Evolutionary conservation across 805 yeast species (phyloP).

Genomic region (Hermanozyma aechmeae): DNA sequence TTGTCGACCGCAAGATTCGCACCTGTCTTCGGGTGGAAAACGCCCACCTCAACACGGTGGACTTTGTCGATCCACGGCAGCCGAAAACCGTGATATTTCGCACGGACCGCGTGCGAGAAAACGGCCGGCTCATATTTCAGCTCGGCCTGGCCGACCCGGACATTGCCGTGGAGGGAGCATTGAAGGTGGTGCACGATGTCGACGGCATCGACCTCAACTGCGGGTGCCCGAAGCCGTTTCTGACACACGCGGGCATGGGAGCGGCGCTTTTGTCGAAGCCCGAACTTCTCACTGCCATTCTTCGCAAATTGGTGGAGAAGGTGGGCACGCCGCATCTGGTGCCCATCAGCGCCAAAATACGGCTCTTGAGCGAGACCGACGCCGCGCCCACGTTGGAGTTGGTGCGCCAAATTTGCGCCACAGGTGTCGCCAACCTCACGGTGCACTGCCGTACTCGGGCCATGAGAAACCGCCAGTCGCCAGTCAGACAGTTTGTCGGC

Average conservation of each 20-base stretch:
- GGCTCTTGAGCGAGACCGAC: slow-evolving; percentile 59
- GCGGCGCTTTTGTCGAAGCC: slow-evolving; percentile 85
- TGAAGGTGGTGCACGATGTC: slow-evolving; percentile 73
- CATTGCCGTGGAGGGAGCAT: slow-evolving; percentile 83
- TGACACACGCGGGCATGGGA: slow-evolving; percentile 95
- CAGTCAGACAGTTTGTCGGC: slow-evolving; percentile 61
- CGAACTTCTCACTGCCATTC: slow-evolving; percentile 61
- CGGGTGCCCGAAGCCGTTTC: slow-evolving; percentile 96
- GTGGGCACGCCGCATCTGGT: slow-evolving; percentile 72
- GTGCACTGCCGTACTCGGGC: slow-evolving; percentile 84
- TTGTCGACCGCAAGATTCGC: slow-evolving; percentile 75
- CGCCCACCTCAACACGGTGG: slow-evolving; percentile 46
- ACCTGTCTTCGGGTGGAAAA: slow-evolving; percentile 61
- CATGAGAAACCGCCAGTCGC: slow-evolving; percentile 83
- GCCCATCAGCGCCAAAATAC: slow-evolving; percentile 85
- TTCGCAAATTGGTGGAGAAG: slow-evolving; percentile 57
- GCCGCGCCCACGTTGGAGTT: slow-evolving; percentile 44
- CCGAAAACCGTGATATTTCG: slow-evolving; percentile 60
- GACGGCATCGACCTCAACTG: slow-evolving; percentile 91
- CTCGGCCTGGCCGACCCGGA: slow-evolving; percentile 81
- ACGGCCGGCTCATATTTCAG: slow-evolving; percentile 71
- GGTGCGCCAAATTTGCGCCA: slow-evolving; percentile 41
- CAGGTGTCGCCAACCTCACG: slow-evolving; percentile 82
- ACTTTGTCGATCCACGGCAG: slow-evolving; percentile 34
- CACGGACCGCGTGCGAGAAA: slow-evolving; percentile 56